Percentiles rank a stretch among this genome's conserved stretches.
Conservation (phyloP, 179 eudicot species). For the Silene vulgaris region DNA sequence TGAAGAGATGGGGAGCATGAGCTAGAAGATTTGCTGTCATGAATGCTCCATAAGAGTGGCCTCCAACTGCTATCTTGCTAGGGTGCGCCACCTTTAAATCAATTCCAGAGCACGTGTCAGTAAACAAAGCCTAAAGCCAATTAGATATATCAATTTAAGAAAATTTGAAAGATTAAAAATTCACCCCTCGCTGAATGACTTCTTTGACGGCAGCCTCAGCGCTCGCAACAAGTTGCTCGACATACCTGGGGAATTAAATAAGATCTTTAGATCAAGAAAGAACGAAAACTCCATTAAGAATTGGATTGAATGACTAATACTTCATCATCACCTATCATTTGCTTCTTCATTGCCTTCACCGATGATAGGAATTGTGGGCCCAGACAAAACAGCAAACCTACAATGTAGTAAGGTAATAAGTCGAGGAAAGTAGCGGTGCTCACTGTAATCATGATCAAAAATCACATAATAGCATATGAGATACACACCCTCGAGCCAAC, state of each 20-base stretch:
- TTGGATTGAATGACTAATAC: neutral
- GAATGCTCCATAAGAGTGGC: slow-evolving; percentile 98
- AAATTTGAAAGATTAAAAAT: slow-evolving; percentile 19
- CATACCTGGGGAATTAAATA: slow-evolving; percentile 50
- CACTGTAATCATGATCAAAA: neutral
- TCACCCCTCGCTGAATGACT: slow-evolving; percentile 81
- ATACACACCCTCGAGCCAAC: slow-evolving; percentile 68
- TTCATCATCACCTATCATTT: slow-evolving; percentile 64
- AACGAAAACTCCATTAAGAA: neutral
- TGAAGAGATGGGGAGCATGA: slow-evolving; percentile 93
- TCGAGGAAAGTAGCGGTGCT: slow-evolving; percentile 16
- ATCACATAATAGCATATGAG: slow-evolving; percentile 11
- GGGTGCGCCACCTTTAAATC: slow-evolving; percentile 80
- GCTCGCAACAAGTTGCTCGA: slow-evolving; percentile 88
- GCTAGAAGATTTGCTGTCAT: slow-evolving; percentile 97
- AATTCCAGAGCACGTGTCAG: slow-evolving; percentile 18
- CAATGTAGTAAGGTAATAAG: slow-evolving; percentile 19
- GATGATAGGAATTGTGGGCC: slow-evolving; percentile 95
- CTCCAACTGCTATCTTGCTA: slow-evolving; percentile 84
- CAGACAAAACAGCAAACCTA: slow-evolving; percentile 86
- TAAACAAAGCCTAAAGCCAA: neutral
- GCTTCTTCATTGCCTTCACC: slow-evolving; percentile 95
- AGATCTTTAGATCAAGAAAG: slow-evolving; percentile 13
- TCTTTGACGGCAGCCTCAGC: slow-evolving; percentile 98
- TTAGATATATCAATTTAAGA: slow-evolving; percentile 2